Evolutionary conservation across 306 rosid species (phyloP).

Genomic region (Sechiopsis laciniata): DNA sequence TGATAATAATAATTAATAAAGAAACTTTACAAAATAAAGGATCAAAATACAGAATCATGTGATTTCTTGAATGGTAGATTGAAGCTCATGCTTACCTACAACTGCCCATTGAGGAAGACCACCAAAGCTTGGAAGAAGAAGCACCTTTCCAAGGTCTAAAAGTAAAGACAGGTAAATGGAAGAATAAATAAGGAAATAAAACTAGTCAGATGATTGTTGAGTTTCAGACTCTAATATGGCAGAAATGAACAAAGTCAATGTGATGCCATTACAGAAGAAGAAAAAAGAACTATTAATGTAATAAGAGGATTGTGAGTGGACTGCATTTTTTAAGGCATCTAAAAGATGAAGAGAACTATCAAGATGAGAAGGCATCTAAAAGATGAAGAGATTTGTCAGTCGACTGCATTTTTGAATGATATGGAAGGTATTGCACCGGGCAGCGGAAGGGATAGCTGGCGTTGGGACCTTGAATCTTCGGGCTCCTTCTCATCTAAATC

Average conservation of each 20-base stretch:
- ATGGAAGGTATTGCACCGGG: no score
- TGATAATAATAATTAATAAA: constrained; percentile 1
- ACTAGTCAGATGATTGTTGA: constrained; percentile 11
- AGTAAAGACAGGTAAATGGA: not conserved
- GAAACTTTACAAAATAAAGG: not conserved
- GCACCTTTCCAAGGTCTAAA: constrained; percentile 78
- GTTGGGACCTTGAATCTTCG: no score
- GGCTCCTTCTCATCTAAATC: no score
- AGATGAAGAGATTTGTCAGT: no score
- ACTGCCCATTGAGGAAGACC: constrained; percentile 92
- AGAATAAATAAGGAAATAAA: not conserved
- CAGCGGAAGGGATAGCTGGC: no score
- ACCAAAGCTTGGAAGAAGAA: constrained; percentile 74
- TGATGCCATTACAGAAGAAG: not conserved
- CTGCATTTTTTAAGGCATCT: no score
- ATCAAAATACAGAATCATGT: not conserved
- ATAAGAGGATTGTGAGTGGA: no score
- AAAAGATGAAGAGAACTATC: no score
- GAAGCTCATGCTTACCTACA: constrained; percentile 40
- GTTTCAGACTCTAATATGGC: not conserved
- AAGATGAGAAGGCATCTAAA: no score
- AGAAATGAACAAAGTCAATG: constrained; percentile 15
- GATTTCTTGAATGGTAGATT: not conserved
- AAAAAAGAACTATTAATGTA: not conserved
- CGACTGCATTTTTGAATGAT: no score